Evolutionary conservation across 495 filamentous ascomycete species (phyloP), one percentile per base, ranked within the genome.

Genomic region (Lasiosphaeriaceae sp.): DNA sequence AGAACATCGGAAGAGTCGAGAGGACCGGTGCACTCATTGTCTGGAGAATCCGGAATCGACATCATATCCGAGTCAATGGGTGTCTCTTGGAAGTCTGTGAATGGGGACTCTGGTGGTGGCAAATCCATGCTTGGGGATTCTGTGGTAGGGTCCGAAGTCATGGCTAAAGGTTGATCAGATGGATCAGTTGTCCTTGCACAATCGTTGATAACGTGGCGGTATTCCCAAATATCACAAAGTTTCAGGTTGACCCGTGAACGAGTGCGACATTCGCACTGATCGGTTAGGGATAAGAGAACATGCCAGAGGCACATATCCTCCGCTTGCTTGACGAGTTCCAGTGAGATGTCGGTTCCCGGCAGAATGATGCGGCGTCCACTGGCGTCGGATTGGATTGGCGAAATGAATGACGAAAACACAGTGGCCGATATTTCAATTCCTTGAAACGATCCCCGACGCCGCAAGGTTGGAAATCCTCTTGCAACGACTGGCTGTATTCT

Each of bases 51-150:
- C 3, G 52, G 43, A 41, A 54, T 54, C 19, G 52, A 47, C 52
- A 54, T 54, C 52, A 54, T 54, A 11, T 54, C 52, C 14, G 52
- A 47, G 41, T 54, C 52, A 17, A 54, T 20, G 2, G 52, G 29
- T 9, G 52, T 54, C 11, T 46, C 52, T 11, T 37, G 39, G n/a
- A 2, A 54, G 19, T 31, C 21, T 2, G 52, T 54, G 39, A 43
- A 5, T 47, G 22, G 19, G 21, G 52, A 54, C 22, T 34, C 24
- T 46, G 39, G 5, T 43, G 11, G 1, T 29, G 43, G 37, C 43
- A 43, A 43, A 43, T 14, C 1, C n/a, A 43, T 17, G 39, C 8
- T 43, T 4, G 8, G 39, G 1, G 3, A 3, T 1, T n/a, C 14
- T 17, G 12, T 43, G 39, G 39, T 5, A 4, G 8, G 8, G 39